Base-by-base conservation (phyloP, 1,284 basidiomycete genomes). In the Ceraceosorus guamensis region DNA sequence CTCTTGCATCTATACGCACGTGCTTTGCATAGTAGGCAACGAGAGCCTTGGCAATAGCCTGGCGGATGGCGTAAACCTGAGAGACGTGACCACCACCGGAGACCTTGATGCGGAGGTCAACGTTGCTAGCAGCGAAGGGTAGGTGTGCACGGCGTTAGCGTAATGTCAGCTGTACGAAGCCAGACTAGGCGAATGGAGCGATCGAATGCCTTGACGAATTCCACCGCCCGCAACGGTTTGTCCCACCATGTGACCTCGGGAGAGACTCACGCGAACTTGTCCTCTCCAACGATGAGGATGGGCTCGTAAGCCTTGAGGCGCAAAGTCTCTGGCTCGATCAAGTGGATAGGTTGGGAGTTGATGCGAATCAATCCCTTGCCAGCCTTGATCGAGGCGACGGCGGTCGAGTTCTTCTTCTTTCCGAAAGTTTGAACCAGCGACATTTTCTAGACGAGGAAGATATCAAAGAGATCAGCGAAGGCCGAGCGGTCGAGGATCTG, bases 1-100 rank as follows among this genome's bases (percentile, higher is more conserved):
- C 24, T 24, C 2, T 24, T 24, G 24, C 24, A 24, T 24, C 24
- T 24, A 16, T 41, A 41, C 39, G 10, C 39, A 41, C 39, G 83
- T 96, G 95, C 82, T 98, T 98, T 81, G 91, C 88, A 79, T 93
- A 93, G 84, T 77, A 92, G 55, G 93, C 95, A 75, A 99, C 89
- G 66, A 98, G 80, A 61, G 93, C 92, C 83, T 96, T 98, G 73
- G 91, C 88, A 74, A 99, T 95, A 50, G 95, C 95, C 82, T 99
- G 95, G 71, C 95, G 91, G 79, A 98, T 91, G 67, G 95, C 95
- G 81, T 98, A 99, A 67, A 98, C 84, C 81, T 98, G 95, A 62
- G 93, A 96, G 65, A 91, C 92, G 83, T 97, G 93, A 80, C 95
- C 95, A 85, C 95, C 95, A 81, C 95, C 95, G 81, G 92, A 93